These are phyloP conservation scores for Ogataea henricii DNA, from an alignment of 805 yeast species.

Conservation along the genomic window DNA sequence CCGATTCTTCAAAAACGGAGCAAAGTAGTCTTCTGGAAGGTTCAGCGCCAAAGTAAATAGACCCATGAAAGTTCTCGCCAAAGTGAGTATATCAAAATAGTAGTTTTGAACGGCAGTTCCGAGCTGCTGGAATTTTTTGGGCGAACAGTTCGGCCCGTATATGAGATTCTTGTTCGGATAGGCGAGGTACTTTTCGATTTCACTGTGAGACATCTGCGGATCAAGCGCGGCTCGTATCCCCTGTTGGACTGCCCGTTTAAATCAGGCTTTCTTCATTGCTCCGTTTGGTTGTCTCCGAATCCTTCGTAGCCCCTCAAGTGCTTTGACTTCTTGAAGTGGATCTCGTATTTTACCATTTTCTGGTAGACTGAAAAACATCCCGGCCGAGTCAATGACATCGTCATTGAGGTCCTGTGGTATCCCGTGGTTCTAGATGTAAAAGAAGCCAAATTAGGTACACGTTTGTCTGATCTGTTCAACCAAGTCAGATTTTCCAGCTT, in stretches of 20 bases:
- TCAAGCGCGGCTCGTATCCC: conserved; percentile 37
- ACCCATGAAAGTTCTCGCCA: conserved; percentile 31
- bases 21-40: conserved; percentile 31
- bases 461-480: conserved; percentile 17
- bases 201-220: conserved; percentile 26
- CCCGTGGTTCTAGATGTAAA: conserved; percentile 34
- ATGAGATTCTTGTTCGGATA: conserved; percentile 19
- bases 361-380: conserved; percentile 28
- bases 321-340: conserved; percentile 20
- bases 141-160: conserved; percentile 33
- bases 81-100: conserved; percentile 24
- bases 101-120: conserved; percentile 26
- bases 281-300: conserved; percentile 25
- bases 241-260: conserved; percentile 24
- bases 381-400: conserved; percentile 23
- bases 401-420: conserved; percentile 29
- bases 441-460: conserved; percentile 33
- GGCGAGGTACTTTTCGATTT: conserved; percentile 21
- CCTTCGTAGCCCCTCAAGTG: conserved; percentile 26
- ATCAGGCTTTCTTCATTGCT: conserved; percentile 25
- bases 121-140: conserved; percentile 31
- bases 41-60: conserved; percentile 33
- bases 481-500: conserved; percentile 10
- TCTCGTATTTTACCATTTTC: conserved; percentile 27
- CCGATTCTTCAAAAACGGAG: conserved; percentile 26